Evolutionary conservation across 2,329 filamentous ascomycete species (phyloP).

Genomic region (Scytalidium sp.): DNA sequence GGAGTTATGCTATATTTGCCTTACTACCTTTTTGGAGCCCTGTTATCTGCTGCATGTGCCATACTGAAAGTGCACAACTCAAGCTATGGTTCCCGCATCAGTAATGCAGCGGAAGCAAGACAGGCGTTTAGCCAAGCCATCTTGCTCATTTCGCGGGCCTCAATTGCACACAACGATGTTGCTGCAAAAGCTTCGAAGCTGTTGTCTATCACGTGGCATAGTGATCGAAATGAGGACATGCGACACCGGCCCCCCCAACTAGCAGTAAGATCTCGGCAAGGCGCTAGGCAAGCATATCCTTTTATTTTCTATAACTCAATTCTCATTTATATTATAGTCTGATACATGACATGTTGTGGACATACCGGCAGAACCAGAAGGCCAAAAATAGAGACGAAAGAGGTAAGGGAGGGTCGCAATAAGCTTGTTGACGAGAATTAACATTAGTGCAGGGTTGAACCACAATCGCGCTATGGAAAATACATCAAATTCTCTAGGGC

Average conservation of each 20-base stretch:
- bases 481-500: too few species aligned
- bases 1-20: conserved; percentile 6
- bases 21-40: conserved; percentile 1
- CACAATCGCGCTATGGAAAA: too few species aligned
- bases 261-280: conserved; percentile 5
- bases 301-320: too few species aligned
- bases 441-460: too few species aligned
- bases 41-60: conserved; percentile 4
- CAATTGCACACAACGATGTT: conserved; percentile 5
- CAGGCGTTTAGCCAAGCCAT: conserved; percentile 6
- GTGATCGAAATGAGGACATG: not conserved
- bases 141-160: not conserved
- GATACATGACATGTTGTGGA: conserved; percentile 8
- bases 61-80: conserved; percentile 9
- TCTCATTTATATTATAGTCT: conserved; percentile 1
- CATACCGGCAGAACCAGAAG: conserved; percentile 5
- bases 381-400: too few species aligned
- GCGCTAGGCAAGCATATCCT: conserved; percentile 5
- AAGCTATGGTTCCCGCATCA: conserved; percentile 10
- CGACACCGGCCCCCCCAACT: conserved; percentile 3
- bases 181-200: conserved; percentile 4
- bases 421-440: too few species aligned
- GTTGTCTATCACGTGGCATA: conserved; percentile 10
- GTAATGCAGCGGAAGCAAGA: conserved; percentile 1
- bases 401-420: too few species aligned